A percentile compares a stretch with the other conserved stretches of the same genome.
Evolutionary conservation across 208 protist genomes (phyloP).

Genomic region (Trichomonas gallinae): DNA sequence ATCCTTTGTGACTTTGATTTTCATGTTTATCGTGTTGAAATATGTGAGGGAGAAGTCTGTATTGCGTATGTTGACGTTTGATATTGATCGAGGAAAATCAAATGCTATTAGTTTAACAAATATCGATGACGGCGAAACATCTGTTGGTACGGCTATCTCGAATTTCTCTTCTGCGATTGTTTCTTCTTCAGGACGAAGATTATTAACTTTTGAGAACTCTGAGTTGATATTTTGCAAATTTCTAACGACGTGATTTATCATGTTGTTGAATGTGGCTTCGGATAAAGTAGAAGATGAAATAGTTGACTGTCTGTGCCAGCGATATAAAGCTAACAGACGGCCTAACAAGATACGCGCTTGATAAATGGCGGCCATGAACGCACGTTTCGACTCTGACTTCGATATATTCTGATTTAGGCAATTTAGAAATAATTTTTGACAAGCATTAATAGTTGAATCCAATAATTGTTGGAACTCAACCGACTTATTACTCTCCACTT

Average conservation of each 20-base stretch:
- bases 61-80: background rate
- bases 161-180: background rate
- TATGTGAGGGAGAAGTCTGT: background rate
- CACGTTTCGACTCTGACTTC: background rate
- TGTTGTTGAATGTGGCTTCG: background rate
- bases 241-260: background rate
- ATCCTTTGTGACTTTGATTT: background rate
- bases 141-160: background rate
- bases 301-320: background rate
- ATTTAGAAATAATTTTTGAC: background rate
- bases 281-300: background rate
- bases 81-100: background rate
- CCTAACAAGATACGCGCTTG: background rate
- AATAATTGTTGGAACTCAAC: background rate
- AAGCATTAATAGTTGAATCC: background rate
- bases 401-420: background rate
- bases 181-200: background rate
- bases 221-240: background rate
- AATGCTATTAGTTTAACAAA: background rate
- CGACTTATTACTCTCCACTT: background rate
- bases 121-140: background rate
- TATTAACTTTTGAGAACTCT: background rate
- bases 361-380: background rate
- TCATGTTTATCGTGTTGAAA: background rate
- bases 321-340: background rate